phyloP scores from a whole-genome alignment of 495 filamentous ascomycete genomes.

The Lentithecium fluviatile region DNA sequence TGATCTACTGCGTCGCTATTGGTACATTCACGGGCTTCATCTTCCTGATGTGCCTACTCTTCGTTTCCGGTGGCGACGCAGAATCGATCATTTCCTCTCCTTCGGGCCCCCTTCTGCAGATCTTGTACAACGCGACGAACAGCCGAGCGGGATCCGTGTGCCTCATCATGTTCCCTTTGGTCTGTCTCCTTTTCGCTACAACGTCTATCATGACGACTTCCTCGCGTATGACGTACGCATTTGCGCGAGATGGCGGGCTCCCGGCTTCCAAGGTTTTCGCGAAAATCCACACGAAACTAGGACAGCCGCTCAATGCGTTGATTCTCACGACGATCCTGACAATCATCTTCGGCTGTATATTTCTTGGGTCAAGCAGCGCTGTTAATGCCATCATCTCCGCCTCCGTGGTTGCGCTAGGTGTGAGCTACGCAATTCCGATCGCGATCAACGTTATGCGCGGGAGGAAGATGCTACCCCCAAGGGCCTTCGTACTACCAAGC shows the following conservation, averaged over 20 bases:
- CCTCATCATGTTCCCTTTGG: conserved; percentile 69
- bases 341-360: conserved; percentile 69
- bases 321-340: conserved; percentile 63
- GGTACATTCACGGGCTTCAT: conserved; percentile 66
- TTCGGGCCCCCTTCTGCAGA: conserved; percentile 66
- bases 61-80: conserved; percentile 57
- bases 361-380: conserved; percentile 68
- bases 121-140: conserved; percentile 66
- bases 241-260: conserved; percentile 69
- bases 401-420: conserved; percentile 66
- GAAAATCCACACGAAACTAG: conserved; percentile 60
- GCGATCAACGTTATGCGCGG: conserved; percentile 65
- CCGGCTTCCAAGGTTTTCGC: conserved; percentile 66
- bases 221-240: conserved; percentile 75
- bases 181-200: conserved; percentile 70
- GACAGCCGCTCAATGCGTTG: conserved; percentile 69
- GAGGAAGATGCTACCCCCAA: conserved; percentile 61
- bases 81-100: conserved; percentile 59
- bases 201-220: conserved; percentile 74
- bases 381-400: conserved; percentile 70
- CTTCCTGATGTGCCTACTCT: conserved; percentile 65
- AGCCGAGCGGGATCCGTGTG: conserved; percentile 66
- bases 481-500: conserved; percentile 60
- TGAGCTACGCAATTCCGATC: conserved; percentile 73
- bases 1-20: conserved; percentile 69